Base-by-base conservation (phyloP, 352 stramenopile genomes). In the Phytophthora brassicae region DNA sequence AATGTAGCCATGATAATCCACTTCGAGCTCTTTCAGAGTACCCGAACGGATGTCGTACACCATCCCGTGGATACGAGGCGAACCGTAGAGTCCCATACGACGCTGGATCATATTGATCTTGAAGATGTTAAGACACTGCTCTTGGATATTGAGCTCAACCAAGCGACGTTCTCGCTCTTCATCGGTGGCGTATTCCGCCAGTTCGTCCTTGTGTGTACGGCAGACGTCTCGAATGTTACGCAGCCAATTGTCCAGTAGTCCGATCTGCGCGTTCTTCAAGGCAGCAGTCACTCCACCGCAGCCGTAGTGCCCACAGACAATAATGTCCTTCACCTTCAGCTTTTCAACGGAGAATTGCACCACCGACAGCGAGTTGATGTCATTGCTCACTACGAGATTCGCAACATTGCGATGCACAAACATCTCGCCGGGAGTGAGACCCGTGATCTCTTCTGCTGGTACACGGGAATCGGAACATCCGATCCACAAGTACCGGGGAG, bases 331-430 rank as follows among this genome's bases (percentile, higher is more conserved):
- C 38, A 97, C 88, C 42, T 95, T 86, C 23, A 97, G 68, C 42
- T 92, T 80, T 48, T 96, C 88, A 26, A 97, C 84, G 19, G 86
- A 86, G 59, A 86, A 90, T 54, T 90, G 76, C 33, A 88, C 64
- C 20, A 85, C 72, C 6, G 75, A 75, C 16, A 85, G 53, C 24
- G 73, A 82, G 70, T 79, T 88, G 36, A 90, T 71, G 49, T 89
- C 76, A 59, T 84, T 86, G 38, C 51, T 67, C 4, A 85, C 77
- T 31, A 86, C 79, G 8, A 89, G 38, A 68, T 96, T 95, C n/a
- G 84, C 85, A 1, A 95, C 73, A 59, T 97, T 97, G 31, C 90
- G 84, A 60, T 95, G 86, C 38, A 97, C 87, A 61, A 97, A 97
- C 50, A 97, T 73, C 59, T 94, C 74, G 14, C 90, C 90, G 0